A percentile compares a stretch with the other conserved stretches of the same genome.
These are phyloP conservation scores for Phialocephala subalpina DNA, from an alignment of 2,329 filamentous ascomycete genomes.

Conservation along the genomic window DNA sequence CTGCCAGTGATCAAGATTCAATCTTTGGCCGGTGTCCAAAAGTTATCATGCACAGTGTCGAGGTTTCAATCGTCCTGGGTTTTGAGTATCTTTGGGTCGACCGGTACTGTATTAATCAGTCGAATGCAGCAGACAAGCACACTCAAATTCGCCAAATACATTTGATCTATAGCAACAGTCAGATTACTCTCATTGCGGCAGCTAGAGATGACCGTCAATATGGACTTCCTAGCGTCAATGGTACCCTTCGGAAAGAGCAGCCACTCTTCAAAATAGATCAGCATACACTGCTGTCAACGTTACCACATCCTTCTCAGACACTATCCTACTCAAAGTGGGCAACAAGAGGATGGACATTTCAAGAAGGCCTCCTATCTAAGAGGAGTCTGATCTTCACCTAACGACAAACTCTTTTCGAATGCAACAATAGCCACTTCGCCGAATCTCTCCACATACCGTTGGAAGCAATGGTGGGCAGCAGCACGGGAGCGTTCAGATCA, in stretches of 20 bases:
- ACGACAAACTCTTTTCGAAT: background rate
- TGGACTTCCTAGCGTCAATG: no score
- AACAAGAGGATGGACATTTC: background rate
- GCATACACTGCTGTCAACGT: background rate
- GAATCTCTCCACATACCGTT: background rate
- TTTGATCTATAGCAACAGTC: constrained; percentile 5
- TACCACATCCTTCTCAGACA: background rate
- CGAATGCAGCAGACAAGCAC: background rate
- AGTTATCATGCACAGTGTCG: constrained; percentile 3
- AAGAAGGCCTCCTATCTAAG: background rate
- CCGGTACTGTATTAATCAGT: constrained; percentile 17
- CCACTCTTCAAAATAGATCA: background rate
- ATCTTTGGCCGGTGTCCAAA: background rate
- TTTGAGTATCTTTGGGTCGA: constrained; percentile 13
- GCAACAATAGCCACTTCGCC: background rate
- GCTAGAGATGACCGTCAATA: no score
- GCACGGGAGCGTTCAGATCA: no score
- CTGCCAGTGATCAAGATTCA: background rate
- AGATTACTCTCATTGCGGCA: no score
- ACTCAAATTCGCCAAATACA: constrained; percentile 8
- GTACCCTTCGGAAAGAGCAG: no score
- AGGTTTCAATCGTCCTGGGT: background rate
- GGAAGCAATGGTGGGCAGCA: background rate
- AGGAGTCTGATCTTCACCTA: background rate
- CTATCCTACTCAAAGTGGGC: constrained; percentile 1